Conservation (phyloP, 2,329 filamentous ascomycete species). For the Alternaria triticimaculans region DNA sequence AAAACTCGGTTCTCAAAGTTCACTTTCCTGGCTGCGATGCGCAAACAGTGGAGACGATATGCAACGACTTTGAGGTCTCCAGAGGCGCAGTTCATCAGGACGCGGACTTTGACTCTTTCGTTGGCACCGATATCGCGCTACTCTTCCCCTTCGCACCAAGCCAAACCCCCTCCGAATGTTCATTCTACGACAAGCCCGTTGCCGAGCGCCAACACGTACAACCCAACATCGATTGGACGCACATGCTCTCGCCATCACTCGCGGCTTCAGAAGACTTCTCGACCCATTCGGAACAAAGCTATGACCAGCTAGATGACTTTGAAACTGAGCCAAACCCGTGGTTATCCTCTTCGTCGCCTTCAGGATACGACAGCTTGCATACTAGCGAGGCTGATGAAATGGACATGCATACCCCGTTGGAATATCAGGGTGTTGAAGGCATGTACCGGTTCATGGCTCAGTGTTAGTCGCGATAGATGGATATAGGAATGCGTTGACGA, state of each 20-base stretch:
- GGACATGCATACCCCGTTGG: slow-evolving; percentile 54
- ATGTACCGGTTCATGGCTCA: slow-evolving; percentile 71
- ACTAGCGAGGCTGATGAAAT: slow-evolving; percentile 58
- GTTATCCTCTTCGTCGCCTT: slow-evolving; percentile 55
- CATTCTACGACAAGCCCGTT: slow-evolving; percentile 54
- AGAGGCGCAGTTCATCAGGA: slow-evolving; percentile 83
- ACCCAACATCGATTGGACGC: slow-evolving; percentile 61
- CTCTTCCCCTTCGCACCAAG: slow-evolving; percentile 86
- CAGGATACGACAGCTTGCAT: slow-evolving; percentile 65
- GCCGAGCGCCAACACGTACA: slow-evolving; percentile 39
- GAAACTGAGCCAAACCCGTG: slow-evolving; percentile 58
- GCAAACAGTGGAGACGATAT: slow-evolving; percentile 80
- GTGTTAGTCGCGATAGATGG: slow-evolving; percentile 57
- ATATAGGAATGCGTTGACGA: slow-evolving; percentile 10
- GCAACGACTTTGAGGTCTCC: slow-evolving; percentile 83
- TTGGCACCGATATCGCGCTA: slow-evolving; percentile 75
- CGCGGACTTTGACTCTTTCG: slow-evolving; percentile 70
- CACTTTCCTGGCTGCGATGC: slow-evolving; percentile 92
- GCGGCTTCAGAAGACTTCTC: slow-evolving; percentile 47
- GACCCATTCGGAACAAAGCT: slow-evolving; percentile 45
- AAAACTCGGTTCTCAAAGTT: slow-evolving; percentile 73
- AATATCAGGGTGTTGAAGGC: slow-evolving; percentile 69
- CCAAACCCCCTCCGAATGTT: slow-evolving; percentile 55
- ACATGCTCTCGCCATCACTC: slow-evolving; percentile 60
- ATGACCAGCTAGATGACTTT: slow-evolving; percentile 52